phyloP scores from a whole-genome alignment of 768 basidiomycete genomes.

The Russula virescens region DNA sequence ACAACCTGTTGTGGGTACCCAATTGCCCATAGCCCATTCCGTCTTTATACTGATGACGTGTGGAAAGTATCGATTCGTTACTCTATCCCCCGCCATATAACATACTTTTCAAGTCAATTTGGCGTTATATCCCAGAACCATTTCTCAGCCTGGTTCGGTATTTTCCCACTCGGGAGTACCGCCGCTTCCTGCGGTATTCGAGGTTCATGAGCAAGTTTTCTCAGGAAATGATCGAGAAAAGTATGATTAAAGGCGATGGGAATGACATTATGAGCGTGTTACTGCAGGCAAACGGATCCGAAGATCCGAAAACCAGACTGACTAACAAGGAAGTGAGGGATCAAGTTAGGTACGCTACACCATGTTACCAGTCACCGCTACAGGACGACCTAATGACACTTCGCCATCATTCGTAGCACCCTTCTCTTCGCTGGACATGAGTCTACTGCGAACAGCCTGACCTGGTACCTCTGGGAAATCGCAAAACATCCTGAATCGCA shows the following conservation, averaged over 20 bases:
- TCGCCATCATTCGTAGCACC: not conserved
- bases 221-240: conserved; percentile 6
- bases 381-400: not conserved
- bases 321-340: conserved; percentile 13
- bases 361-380: not conserved
- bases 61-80: not conserved
- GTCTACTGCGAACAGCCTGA: not conserved
- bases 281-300: conserved; percentile 24
- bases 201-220: conserved; percentile 16
- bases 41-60: not conserved
- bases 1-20: conserved; percentile 26
- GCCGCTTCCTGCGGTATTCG: conserved; percentile 8
- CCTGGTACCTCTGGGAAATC: not conserved
- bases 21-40: not conserved
- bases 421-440: not conserved
- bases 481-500: conserved; percentile 1
- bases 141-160: not conserved
- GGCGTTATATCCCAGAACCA: not conserved
- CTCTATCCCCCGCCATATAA: not conserved
- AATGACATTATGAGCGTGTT: conserved; percentile 26
- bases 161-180: conserved; percentile 12
- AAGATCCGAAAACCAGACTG: not conserved
- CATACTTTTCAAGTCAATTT: not conserved
- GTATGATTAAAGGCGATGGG: not conserved
- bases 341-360: conserved; percentile 14